Percentiles rank a stretch among this genome's conserved stretches.
Evolutionary conservation across 139 green algal genomes (phyloP).

Genomic region (Mesotaenium endlicherianum): DNA sequence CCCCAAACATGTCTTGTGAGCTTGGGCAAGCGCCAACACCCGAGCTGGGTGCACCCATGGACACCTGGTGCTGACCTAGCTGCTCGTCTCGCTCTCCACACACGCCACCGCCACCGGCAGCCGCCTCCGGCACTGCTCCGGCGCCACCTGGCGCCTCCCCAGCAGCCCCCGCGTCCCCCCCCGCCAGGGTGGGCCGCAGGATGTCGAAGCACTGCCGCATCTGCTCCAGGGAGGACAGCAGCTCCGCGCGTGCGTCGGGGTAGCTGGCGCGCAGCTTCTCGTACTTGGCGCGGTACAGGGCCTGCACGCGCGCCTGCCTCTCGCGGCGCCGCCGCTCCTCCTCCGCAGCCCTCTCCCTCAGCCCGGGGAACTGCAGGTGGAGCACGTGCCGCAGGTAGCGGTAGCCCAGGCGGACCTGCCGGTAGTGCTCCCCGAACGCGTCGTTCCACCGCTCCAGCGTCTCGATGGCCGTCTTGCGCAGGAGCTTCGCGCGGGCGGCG

Average conservation of each 20-base stretch:
- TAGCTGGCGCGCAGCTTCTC: constrained; percentile 18
- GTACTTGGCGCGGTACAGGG: not conserved
- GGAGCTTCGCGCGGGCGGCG: not conserved
- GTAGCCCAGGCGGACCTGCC: constrained; percentile 31
- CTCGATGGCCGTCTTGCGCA: constrained; percentile 32
- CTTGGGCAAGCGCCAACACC: not conserved
- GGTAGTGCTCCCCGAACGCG: constrained; percentile 32
- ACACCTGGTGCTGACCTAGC: no score
- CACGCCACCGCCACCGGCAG: no score
- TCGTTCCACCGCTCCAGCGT: constrained; percentile 34
- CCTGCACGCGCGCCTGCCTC: constrained; percentile 6
- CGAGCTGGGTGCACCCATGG: no score
- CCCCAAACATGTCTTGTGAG: not conserved
- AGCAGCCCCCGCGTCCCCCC: not conserved
- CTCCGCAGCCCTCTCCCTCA: not conserved
- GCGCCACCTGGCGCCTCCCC: not conserved
- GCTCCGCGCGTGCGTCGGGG: not conserved
- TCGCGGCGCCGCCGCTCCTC: constrained; percentile 22
- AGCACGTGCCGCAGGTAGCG: constrained; percentile 32
- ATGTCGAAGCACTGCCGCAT: constrained; percentile 27
- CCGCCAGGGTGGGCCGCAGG: not conserved
- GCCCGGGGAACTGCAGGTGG: constrained; percentile 43
- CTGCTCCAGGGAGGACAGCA: constrained; percentile 8
- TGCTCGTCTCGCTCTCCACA: no score
- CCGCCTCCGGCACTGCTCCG: no score